Base-by-base conservation (phyloP, 1,284 basidiomycete genomes). In the Coniferiporia weirii region DNA sequence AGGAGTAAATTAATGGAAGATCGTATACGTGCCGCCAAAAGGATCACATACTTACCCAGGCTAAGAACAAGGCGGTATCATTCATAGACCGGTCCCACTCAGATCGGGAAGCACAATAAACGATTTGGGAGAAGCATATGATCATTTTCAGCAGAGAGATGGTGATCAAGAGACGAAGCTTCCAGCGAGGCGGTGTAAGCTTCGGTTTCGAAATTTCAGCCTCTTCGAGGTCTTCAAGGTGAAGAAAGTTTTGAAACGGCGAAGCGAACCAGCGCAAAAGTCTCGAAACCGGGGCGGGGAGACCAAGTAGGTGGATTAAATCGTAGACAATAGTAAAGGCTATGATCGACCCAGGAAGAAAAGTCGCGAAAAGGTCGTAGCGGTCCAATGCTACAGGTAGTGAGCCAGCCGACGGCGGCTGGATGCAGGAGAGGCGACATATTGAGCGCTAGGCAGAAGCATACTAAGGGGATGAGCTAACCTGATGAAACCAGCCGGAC, bases 191-290 rank as follows among this genome's bases (percentile, higher is more conserved):
- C 17, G 67, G 63, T 40, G 62, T 54, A 12, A 70, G 19, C 19
- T 22, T 47, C 40, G 46, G 65, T 61, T 45, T 71, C 67, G 20
- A 67, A 69, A 0, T 70, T 67, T 8, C 75, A 69, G 52, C 52
- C 38, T 76, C 78, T 43, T 73, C 72, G 17, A 84, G 70, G 68
- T 84, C 82, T 53, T 80, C 74, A 4, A 79, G 66, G 7, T 72
- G 71, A 56, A 85, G 66, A 64, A 85, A 85, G 67, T 79, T 78
- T 19, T 69, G 69, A 65, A 84, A 82, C 1, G 82, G 82, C 36
- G 72, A 68, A 44, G 69, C 68, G 44, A 79, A 52, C n/a, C 55
- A 63, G 46, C 59, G 64, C 60, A 71, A 70, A 48, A 66, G 34
- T 32, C 59, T 64, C 51, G 64, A 66, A 10, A 78, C 27, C 17